phyloP scores from a whole-genome alignment of 2,329 filamentous ascomycete genomes.

The Clarireedia homoeocarpa region DNA sequence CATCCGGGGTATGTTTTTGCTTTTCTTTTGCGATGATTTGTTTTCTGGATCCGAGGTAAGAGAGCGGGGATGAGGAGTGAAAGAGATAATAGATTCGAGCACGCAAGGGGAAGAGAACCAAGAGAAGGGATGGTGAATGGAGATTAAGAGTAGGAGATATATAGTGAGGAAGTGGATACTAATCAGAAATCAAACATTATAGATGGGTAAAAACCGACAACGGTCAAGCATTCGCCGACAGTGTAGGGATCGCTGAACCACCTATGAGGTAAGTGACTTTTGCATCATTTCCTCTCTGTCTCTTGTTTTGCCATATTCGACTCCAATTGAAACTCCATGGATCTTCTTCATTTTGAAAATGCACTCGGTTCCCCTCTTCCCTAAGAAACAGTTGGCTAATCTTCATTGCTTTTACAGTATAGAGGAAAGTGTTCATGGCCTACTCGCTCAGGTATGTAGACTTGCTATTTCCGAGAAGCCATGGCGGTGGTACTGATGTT shows the following conservation, averaged over 20 bases:
- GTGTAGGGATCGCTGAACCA: slow-evolving; percentile 28
- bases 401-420: not conserved
- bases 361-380: no score
- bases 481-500: not conserved
- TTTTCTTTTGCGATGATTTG: not conserved
- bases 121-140: not conserved
- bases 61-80: not conserved
- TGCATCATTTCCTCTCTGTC: not conserved
- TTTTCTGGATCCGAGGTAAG: not conserved
- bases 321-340: no score
- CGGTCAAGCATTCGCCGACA: slow-evolving; percentile 32
- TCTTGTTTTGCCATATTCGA: no score
- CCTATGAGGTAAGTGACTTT: slow-evolving; percentile 22
- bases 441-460: slow-evolving; percentile 8
- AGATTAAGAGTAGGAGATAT: not conserved
- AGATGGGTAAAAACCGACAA: slow-evolving; percentile 36
- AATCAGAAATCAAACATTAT: not conserved
- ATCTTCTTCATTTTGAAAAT: no score
- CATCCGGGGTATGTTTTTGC: slow-evolving; percentile 23
- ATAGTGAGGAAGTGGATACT: not conserved
- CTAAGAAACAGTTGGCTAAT: not conserved
- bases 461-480: no score
- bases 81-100: not conserved
- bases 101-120: no score
- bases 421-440: not conserved